These are phyloP conservation scores for Pleurotus giganteus DNA, from an alignment of 768 basidiomycete species.

Conservation along the genomic window DNA sequence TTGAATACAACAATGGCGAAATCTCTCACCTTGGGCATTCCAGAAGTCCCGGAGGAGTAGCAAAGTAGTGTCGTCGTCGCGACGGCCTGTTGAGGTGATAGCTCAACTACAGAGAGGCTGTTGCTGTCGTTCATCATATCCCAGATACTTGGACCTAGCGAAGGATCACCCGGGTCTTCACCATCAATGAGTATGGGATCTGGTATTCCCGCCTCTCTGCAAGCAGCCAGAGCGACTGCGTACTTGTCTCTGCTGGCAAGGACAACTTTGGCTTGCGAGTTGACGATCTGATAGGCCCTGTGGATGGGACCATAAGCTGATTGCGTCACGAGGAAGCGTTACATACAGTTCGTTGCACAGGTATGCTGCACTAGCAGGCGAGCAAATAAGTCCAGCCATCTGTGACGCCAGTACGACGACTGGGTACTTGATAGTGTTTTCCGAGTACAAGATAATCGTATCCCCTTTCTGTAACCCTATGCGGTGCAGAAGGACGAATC, in stretches of 20 bases:
- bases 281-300: neutral
- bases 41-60: neutral
- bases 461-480: neutral
- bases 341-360: slow-evolving; percentile 1
- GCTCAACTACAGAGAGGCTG: neutral
- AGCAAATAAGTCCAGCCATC: slow-evolving; percentile 2
- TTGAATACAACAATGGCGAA: neutral
- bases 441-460: slow-evolving; percentile 1
- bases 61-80: neutral
- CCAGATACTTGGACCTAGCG: neutral
- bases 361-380: neutral
- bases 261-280: neutral
- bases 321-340: too few species aligned
- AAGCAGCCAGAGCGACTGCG: neutral
- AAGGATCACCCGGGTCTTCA: neutral
- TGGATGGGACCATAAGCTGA: neutral
- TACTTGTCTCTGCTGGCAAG: neutral
- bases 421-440: slow-evolving; percentile 1
- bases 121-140: neutral
- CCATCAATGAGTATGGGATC: neutral
- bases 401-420: neutral
- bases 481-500: neutral
- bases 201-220: neutral
- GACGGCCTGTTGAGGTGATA: neutral
- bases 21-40: neutral